Conservation (phyloP, 495 filamentous ascomycete genomes). For the Aspergillus cavernicola region DNA sequence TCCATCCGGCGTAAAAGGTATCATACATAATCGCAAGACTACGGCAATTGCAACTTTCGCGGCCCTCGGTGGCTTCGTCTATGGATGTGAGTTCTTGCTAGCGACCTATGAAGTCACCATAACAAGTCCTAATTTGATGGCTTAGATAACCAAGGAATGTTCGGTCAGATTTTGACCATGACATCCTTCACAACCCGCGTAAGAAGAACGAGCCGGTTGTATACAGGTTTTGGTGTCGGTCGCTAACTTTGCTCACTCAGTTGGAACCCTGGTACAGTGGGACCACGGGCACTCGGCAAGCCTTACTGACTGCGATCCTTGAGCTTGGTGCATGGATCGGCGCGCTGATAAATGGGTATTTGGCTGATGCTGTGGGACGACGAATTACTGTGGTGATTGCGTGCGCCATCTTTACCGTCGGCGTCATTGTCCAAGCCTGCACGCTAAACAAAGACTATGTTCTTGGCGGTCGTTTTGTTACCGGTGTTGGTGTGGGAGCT, state of each 20-base stretch:
- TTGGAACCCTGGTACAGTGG: conserved; percentile 1
- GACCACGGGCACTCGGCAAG: background rate
- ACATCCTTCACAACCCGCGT: background rate
- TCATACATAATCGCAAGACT: background rate
- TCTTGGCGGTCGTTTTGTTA: conserved; percentile 70
- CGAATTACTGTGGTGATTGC: conserved; percentile 21
- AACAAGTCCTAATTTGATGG: too few relatives aligned
- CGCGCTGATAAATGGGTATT: conserved; percentile 63
- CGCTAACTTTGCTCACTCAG: background rate
- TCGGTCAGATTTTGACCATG: conserved; percentile 1
- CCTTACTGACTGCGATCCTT: conserved; percentile 52
- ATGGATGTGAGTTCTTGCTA: background rate
- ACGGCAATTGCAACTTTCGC: background rate
- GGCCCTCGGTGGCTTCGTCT: background rate
- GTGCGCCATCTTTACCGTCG: conserved; percentile 59
- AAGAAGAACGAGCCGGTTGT: background rate
- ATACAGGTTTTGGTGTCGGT: background rate
- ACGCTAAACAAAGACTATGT: conserved; percentile 43
- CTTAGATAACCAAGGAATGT: background rate
- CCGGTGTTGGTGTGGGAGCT: conserved; percentile 40
- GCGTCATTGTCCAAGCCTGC: conserved; percentile 58
- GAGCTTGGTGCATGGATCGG: conserved; percentile 79
- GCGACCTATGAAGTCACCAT: too few relatives aligned
- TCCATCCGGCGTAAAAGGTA: background rate
- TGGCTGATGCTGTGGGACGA: conserved; percentile 21